Evolutionary conservation across 177 flowering plant species (phyloP).

Genomic region (Vitis hybrid): DNA sequence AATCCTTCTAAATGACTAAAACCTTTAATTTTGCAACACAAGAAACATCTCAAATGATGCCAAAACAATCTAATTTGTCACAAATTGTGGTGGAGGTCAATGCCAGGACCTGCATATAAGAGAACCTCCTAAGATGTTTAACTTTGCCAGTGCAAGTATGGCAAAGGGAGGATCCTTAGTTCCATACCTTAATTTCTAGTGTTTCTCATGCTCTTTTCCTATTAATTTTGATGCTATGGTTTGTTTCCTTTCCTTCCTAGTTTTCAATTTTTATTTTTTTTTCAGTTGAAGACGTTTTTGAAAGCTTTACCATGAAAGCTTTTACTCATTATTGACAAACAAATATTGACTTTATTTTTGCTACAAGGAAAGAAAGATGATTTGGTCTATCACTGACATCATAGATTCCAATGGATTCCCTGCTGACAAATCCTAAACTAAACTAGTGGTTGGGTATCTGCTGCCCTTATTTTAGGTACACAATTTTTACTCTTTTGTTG

Average conservation of each 20-base stretch:
- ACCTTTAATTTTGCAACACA: not conserved
- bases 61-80: not conserved
- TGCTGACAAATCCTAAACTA: constrained; percentile 55
- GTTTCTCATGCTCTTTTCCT: not conserved
- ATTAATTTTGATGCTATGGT: constrained; percentile 1
- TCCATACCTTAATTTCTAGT: not conserved
- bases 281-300: too few species aligned
- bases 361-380: constrained; percentile 52
- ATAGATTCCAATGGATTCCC: constrained; percentile 60
- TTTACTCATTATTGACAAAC: too few species aligned
- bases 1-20: too few species aligned
- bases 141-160: too few species aligned
- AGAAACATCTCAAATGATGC: not conserved
- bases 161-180: not conserved
- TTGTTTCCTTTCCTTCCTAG: not conserved
- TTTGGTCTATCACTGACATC: constrained; percentile 46
- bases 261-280: too few species aligned
- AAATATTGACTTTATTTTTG: not conserved
- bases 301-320: too few species aligned
- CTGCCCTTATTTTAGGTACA: constrained; percentile 61
- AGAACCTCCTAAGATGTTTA: too few species aligned
- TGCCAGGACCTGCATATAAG: not conserved
- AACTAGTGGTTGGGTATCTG: constrained; percentile 75
- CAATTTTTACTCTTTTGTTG: not conserved
- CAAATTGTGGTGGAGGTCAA: not conserved